These are phyloP conservation scores for Galeopsis tetrahit DNA, from an alignment of 257 asterid genomes.

Conservation along the genomic window DNA sequence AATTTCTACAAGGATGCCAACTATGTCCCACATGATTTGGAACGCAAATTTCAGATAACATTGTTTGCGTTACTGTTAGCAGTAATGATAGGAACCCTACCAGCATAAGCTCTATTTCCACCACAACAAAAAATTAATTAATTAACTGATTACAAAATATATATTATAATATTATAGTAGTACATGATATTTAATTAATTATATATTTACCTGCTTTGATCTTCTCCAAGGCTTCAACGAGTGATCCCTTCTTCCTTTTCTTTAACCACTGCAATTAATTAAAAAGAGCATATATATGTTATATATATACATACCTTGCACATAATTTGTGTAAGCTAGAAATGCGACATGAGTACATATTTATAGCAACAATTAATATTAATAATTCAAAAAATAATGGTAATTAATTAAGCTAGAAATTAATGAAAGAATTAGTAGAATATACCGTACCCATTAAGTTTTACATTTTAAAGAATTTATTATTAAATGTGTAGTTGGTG, in stretches of 20 bases:
- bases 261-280: conserved; percentile 58
- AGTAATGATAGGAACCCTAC: conserved; percentile 76
- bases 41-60: conserved; percentile 57
- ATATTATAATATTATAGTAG: no score
- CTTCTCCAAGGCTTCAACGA: conserved; percentile 73
- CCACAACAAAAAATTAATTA: not conserved
- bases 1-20: conserved; percentile 76
- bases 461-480: no score
- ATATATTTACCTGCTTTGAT: conserved; percentile 71
- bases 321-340: not conserved
- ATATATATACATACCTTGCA: not conserved
- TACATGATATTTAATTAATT: no score
- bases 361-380: not conserved
- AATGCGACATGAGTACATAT: not conserved
- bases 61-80: conserved; percentile 53
- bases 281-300: not conserved
- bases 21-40: conserved; percentile 51
- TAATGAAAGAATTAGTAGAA: not conserved
- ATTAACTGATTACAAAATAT: no score
- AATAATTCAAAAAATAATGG: not conserved
- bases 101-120: conserved; percentile 72
- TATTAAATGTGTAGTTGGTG: no score
- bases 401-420: not conserved
- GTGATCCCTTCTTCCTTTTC: conserved; percentile 47
- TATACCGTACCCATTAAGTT: no score